Base-by-base conservation (phyloP, 2,329 filamentous ascomycete species). In the Ophiostoma himal-ulmi region DNA sequence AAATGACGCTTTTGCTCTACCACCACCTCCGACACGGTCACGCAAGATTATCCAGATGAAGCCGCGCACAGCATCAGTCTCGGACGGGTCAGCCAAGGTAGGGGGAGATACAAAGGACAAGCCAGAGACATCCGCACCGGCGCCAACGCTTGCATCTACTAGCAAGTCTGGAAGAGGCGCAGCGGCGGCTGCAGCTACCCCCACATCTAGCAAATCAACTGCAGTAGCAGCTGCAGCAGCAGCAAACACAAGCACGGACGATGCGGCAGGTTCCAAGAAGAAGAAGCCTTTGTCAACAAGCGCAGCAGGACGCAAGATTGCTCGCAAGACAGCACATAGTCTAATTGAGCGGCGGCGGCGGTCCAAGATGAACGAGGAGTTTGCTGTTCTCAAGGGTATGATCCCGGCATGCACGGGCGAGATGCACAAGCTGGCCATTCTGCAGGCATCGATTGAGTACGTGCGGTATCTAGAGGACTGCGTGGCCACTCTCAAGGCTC, bases 1-100 rank as follows among this genome's bases (percentile, higher is more conserved):
- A 80, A 89, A 88, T 74, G 86, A 88, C 75, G 82, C 85, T 67
- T 96, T 97, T 78, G 86, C 91, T 11, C 86, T 99, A 20, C 95
- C 95, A 26, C 95, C 95, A 11, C 95, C 94, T 20, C 95, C 95
- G 0, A 97, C 94, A 3, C 86, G 94, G 73, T 92, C 93, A 60
- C 90, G 94, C 76, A 98, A 96, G 82, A 98, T 99, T 78, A 98
- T 98, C 71, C 94, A 98, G 81, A 97, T 98, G 94, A 97, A 96
- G 80, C 94, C 87, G 22, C 80, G 82, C 36, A 73, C 73, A 69
- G n/a, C 68, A 67, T 73, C 30, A 77, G 76, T 72, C 74, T 75
- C 54, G 73, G 74, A 22, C 30, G 7, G 57, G 26, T 8, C 66
- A 5, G 44, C 34, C n/a, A 69, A 66, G 37, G 57, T n/a, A 13